phyloP scores from a whole-genome alignment of 1,284 basidiomycete species.

The Heterobasidion parviporum region DNA sequence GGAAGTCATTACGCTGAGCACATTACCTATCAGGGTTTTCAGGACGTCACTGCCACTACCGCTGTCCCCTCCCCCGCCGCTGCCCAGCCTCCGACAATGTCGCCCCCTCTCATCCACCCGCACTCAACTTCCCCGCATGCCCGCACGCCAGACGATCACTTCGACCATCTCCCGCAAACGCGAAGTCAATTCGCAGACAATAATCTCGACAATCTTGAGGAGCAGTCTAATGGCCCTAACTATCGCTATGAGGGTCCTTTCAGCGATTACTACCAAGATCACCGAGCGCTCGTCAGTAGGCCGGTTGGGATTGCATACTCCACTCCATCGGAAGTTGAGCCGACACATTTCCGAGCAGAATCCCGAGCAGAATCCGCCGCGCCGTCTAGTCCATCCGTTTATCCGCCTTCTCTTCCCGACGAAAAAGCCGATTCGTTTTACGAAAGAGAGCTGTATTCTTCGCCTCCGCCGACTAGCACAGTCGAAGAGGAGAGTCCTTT shows the following conservation, averaged over 20 bases:
- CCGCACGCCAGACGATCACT: not conserved
- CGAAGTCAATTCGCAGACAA: not conserved
- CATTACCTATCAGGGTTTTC: no score
- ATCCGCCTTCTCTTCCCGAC: constrained; percentile 40
- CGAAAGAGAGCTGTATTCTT: constrained; percentile 10
- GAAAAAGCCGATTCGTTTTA: constrained; percentile 24
- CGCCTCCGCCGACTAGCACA: constrained; percentile 14
- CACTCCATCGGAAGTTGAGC: not conserved
- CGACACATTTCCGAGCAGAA: not conserved
- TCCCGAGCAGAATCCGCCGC: constrained; percentile 13
- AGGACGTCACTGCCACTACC: no score
- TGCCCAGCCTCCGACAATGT: no score
- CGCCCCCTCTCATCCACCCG: no score
- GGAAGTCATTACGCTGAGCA: not conserved
- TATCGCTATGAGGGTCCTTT: constrained; percentile 13
- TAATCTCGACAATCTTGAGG: not conserved
- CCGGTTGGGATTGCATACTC: not conserved
- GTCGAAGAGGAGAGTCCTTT: constrained; percentile 25
- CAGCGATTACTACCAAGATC: constrained; percentile 11
- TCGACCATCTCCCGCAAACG: not conserved
- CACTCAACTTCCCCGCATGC: no score
- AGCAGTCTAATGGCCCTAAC: not conserved
- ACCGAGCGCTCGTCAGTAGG: not conserved
- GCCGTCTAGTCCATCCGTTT: constrained; percentile 50
- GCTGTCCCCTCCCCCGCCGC: no score